phyloP scores from a whole-genome alignment of 345 rosid genomes.

The Microcos paniculata region DNA sequence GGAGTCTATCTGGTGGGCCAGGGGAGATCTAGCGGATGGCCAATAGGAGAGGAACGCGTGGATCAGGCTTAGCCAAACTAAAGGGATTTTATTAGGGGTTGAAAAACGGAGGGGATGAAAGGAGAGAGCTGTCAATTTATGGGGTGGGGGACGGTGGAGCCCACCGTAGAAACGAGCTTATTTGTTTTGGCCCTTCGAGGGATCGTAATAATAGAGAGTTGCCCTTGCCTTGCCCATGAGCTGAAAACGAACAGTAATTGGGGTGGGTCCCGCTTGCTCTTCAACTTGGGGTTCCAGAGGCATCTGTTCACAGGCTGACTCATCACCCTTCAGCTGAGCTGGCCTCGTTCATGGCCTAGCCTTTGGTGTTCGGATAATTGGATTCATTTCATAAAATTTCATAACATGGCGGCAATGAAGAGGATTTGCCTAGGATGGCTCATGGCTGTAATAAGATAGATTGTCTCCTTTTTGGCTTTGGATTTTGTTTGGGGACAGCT shows the following conservation, averaged over 20 bases:
- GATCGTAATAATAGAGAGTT: neutral
- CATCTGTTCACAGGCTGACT: neutral
- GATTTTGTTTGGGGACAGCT: too few species aligned
- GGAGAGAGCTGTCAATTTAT: neutral
- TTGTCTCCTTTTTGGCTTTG: too few species aligned
- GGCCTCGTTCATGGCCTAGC: too few species aligned
- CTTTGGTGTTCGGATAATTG: too few species aligned
- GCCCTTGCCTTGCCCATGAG: too few species aligned
- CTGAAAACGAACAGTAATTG: neutral
- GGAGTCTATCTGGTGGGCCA: conserved; percentile 60
- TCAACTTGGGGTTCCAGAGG: neutral
- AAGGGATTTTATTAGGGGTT: neutral
- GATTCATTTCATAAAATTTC: too few species aligned
- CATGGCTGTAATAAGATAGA: too few species aligned
- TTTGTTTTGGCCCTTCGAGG: neutral
- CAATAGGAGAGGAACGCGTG: conserved; percentile 42
- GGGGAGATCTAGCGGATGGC: conserved; percentile 39
- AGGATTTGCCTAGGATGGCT: too few species aligned
- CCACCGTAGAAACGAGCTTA: neutral
- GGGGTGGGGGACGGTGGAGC: neutral
- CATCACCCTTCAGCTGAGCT: too few species aligned
- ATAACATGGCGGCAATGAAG: too few species aligned
- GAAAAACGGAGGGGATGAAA: neutral
- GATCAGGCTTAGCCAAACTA: conserved; percentile 54
- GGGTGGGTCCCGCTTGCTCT: neutral